Evolutionary conservation across 192 early-diverging fungal genomes (phyloP).

Genomic region (Pilobolus umbonatus): DNA sequence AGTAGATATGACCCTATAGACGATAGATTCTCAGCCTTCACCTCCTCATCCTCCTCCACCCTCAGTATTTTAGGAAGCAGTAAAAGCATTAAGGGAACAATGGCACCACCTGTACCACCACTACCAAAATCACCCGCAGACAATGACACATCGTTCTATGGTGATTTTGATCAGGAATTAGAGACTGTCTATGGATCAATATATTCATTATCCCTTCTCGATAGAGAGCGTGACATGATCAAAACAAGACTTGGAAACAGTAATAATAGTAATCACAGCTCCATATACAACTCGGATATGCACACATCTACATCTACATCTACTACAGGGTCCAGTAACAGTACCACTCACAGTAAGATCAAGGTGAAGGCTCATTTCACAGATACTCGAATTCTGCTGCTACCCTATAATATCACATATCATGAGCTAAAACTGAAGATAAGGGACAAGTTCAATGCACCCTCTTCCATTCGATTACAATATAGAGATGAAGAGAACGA

Average conservation of each 20-base stretch:
- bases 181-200: conserved; percentile 25
- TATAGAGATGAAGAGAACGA: conserved; percentile 87
- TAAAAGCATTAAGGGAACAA: conserved; percentile 18
- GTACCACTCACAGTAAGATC: conserved; percentile 25
- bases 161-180: conserved; percentile 20
- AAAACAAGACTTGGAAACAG: background rate
- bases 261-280: background rate
- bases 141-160: background rate
- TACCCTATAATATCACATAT: conserved; percentile 46
- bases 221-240: conserved; percentile 19
- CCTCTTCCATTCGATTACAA: conserved; percentile 53
- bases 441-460: conserved; percentile 56
- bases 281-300: background rate
- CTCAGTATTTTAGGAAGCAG: background rate
- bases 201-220: conserved; percentile 11
- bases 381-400: conserved; percentile 60
- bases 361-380: conserved; percentile 66
- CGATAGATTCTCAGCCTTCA: conserved; percentile 21
- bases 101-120: conserved; percentile 28
- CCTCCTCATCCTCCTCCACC: conserved; percentile 1
- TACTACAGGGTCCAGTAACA: conserved; percentile 5
- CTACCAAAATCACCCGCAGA: conserved; percentile 18
- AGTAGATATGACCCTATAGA: conserved; percentile 36
- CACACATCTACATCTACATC: conserved; percentile 19
- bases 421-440: conserved; percentile 48